Base-by-base conservation (phyloP, 768 basidiomycete species). In the Podaxis sp. region DNA sequence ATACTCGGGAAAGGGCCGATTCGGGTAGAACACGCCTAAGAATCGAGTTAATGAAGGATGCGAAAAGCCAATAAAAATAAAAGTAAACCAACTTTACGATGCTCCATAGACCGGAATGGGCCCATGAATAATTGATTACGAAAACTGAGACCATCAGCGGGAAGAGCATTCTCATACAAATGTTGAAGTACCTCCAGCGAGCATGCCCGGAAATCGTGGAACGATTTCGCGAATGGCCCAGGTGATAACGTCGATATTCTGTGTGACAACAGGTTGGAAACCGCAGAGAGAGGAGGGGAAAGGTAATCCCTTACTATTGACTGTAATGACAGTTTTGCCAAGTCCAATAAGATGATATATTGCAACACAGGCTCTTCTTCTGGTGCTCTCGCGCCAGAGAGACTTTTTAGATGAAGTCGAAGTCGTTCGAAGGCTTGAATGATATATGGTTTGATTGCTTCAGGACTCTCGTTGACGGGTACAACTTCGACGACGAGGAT, bases 191-290 rank as follows among this genome's bases (percentile, higher is more conserved):
- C 89, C 87, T 70, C 86, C 88, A 37, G 84, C 88, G 32, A 91
- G 73, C 84, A 91, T 83, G 57, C 89, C 90, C 55, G 90, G 88
- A 74, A 84, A 91, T 55, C 82, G 80, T 38, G 89, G 88, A 46
- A 87, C 77, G 32, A 88, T 77, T 64, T 91, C 88, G 62, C 81
- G 81, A 61, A 86, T 67, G 50, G 81, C 79, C 86, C 87, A 91
- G 18, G 80, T 76, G 47, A 88, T 75, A 5, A 89, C 71, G 63
- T 90, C 86, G 40, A 86, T 67, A 66, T 80, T 82, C 85, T 90
- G 58, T 23, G 50, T 55, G 58, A 25, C 50, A 63, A 42, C 61
- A 58, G 38, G 42, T 60, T 40, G 58, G 42, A 51, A 35, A 32
- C 32, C 25, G 32, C 37, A 46, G 51, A 40, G 23, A 21, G 42